Percentiles rank a stretch among this genome's conserved stretches.
Conservation (phyloP, 257 asterid species). For the Phtheirospermum japonicum region DNA sequence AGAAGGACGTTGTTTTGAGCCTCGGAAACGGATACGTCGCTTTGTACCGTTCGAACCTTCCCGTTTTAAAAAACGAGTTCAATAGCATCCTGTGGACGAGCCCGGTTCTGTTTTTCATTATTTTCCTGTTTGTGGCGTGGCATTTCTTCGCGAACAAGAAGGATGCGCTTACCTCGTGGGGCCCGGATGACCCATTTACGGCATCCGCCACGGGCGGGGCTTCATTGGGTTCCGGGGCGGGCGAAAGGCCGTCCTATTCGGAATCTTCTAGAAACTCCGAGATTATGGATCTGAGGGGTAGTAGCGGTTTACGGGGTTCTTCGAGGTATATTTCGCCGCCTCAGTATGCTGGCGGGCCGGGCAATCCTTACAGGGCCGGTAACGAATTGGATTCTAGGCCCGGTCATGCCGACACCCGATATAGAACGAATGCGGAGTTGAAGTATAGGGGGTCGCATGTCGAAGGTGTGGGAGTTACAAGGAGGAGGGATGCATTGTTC, state of each 20-base stretch:
- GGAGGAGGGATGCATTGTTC: conserved; percentile 61
- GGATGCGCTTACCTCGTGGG: conserved; percentile 93
- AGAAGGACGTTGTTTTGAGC: conserved; percentile 64
- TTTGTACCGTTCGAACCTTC: conserved; percentile 78
- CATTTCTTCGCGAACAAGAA: conserved; percentile 91
- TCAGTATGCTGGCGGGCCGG: conserved; percentile 49
- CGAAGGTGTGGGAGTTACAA: conserved; percentile 52
- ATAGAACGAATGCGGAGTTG: conserved; percentile 54
- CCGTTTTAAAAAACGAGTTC: conserved; percentile 71
- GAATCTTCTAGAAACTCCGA: conserved; percentile 73
- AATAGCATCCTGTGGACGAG: conserved; percentile 81
- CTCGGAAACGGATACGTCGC: conserved; percentile 76
- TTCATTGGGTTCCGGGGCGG: conserved; percentile 49
- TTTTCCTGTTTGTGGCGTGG: conserved; percentile 84
- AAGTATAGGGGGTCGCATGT: conserved; percentile 64
- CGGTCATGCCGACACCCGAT: conserved; percentile 56
- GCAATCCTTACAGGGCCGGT: conserved; percentile 48
- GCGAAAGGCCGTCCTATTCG: conserved; percentile 35
- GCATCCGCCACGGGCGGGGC: conserved; percentile 48
- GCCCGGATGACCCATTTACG: conserved; percentile 78
- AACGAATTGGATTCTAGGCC: conserved; percentile 54
- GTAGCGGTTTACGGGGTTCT: conserved; percentile 50
- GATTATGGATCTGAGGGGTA: conserved; percentile 57
- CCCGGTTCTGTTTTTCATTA: conserved; percentile 75
- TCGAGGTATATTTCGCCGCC: conserved; percentile 79